Evolutionary conservation across 1,284 basidiomycete species (phyloP), one percentile per base, ranked within the genome.

Genomic region (Pterula multifida): DNA sequence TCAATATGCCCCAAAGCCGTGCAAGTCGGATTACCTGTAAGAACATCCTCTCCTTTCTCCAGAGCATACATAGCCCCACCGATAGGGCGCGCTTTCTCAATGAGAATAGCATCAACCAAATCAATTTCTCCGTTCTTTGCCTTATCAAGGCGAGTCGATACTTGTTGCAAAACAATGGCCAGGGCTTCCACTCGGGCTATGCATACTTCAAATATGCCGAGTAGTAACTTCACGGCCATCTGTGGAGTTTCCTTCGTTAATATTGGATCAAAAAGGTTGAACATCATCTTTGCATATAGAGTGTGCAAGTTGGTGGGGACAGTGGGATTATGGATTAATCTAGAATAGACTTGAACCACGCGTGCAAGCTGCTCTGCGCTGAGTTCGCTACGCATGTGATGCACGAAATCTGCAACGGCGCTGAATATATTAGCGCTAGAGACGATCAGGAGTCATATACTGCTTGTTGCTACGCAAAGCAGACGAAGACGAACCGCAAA

Each of bases 241-340:
- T 78, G 73, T 26, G 78, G 69, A 12, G 82, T 78, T 46, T 85
- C 85, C 65, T 93, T 92, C 44, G 71, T 65, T 17, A 85, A 68
- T 49, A 96, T 85, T 44, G 83, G 80, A 55, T 98, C 96, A 49
- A 91, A 78, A 28, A 97, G 75, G 55, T 87, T 91, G 61, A 92
- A 88, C 59, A 98, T 82, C 64, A 97, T 83, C 68, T 98, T 98
- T 54, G 88, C 87, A 56, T 90, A 93, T 67, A 98, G 79, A 13
- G 90, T 90, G 63, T 98, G 93, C 35, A 95, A 81, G 50, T 79
- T 83, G 54, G 79, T 85, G 11, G 81, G 78, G 48, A 95, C 76
- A 12, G 87, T 83, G 1, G 90, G 78, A 61, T 98, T 94, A 66
- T 98, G 95, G 46, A 98, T 77, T 59, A 92, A 82, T 51, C 85